These are phyloP conservation scores for Colletotrichum limetticola DNA, from an alignment of 2,329 filamentous ascomycete species.

Conservation along the genomic window DNA sequence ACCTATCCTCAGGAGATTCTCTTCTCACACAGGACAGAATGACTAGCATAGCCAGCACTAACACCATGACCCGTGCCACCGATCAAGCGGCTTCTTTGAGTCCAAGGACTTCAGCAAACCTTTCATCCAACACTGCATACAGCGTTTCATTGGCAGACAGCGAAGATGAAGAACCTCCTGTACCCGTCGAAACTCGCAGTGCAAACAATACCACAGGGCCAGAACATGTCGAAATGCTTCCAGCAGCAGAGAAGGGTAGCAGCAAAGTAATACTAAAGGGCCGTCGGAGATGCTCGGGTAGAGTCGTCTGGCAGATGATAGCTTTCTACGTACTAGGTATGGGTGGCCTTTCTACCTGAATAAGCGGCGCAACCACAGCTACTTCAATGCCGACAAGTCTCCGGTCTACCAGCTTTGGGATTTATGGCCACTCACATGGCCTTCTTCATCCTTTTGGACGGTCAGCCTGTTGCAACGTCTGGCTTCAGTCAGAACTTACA, in stretches of 20 bases:
- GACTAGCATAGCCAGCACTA: background rate
- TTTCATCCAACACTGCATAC: background rate
- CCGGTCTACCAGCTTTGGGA: background rate
- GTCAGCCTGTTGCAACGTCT: background rate
- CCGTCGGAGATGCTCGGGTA: background rate
- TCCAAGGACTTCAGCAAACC: background rate
- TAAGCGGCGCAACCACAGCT: background rate
- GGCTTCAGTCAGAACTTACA: slow-evolving; percentile 43
- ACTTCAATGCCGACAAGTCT: background rate
- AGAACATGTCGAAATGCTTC: background rate
- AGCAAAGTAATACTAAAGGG: background rate
- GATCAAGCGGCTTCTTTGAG: background rate
- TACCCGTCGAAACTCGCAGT: too few relatives aligned
- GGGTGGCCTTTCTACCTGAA: background rate
- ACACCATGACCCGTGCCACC: background rate
- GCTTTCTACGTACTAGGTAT: background rate
- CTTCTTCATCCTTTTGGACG: background rate
- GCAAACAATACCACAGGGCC: background rate
- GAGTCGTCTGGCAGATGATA: background rate
- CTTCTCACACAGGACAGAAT: background rate
- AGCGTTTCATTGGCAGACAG: background rate
- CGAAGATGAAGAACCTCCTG: background rate
- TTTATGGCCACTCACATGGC: slow-evolving; percentile 15
- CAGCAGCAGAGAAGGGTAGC: background rate
- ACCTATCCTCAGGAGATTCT: background rate